Percentiles rank a stretch among this genome's conserved stretches.
These are phyloP conservation scores for Fusarium sp. DNA, from an alignment of 2,329 filamentous ascomycete species.

Conservation along the genomic window DNA sequence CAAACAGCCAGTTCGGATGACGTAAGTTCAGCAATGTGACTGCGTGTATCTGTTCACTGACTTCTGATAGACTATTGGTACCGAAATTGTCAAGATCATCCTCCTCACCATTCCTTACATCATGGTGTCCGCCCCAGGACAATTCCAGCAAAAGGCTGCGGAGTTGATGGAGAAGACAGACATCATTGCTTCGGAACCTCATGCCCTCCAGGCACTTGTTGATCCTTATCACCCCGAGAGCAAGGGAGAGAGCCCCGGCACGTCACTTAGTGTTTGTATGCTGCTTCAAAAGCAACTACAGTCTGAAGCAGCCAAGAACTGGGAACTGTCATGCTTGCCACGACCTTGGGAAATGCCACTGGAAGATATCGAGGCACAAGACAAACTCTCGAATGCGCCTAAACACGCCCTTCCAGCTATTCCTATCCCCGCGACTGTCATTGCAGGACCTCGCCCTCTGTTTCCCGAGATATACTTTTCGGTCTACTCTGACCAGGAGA, in stretches of 20 bases:
- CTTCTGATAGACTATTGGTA: slow-evolving; percentile 68
- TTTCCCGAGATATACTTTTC: slow-evolving; percentile 97
- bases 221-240: slow-evolving; percentile 82
- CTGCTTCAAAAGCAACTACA: slow-evolving; percentile 89
- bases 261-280: slow-evolving; percentile 77
- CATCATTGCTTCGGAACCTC: slow-evolving; percentile 89
- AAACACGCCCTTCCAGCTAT: slow-evolving; percentile 86
- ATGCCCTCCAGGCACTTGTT: slow-evolving; percentile 85
- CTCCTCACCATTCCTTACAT: slow-evolving; percentile 93
- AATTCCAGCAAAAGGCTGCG: slow-evolving; percentile 78
- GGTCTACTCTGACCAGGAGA: slow-evolving; percentile 87
- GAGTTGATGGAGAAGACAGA: slow-evolving; percentile 93
- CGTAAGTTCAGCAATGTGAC: slow-evolving; percentile 64
- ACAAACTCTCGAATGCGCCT: slow-evolving; percentile 68
- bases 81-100: slow-evolving; percentile 97
- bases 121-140: slow-evolving; percentile 77
- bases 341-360: slow-evolving; percentile 74
- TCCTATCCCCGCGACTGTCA: slow-evolving; percentile 79
- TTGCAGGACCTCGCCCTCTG: slow-evolving; percentile 78
- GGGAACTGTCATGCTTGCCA: slow-evolving; percentile 78
- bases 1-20: slow-evolving; percentile 95
- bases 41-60: slow-evolving; percentile 16
- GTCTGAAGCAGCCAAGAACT: slow-evolving; percentile 77
- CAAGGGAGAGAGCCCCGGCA: slow-evolving; percentile 72
- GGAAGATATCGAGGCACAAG: slow-evolving; percentile 70